Evolutionary conservation across 768 basidiomycete genomes (phyloP).

Genomic region (Imleria badia): DNA sequence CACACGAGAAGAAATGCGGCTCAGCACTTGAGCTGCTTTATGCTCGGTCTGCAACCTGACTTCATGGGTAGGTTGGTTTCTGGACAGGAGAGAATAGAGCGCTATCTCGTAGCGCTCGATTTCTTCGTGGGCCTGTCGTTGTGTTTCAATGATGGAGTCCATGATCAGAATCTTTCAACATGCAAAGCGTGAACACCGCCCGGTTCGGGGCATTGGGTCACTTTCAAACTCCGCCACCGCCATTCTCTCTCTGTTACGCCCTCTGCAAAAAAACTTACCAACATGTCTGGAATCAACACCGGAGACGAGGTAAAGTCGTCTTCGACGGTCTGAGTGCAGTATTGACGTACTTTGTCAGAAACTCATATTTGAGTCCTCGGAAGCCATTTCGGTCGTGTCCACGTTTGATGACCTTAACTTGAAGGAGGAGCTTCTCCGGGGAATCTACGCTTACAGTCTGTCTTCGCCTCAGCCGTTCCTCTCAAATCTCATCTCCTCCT

Average conservation of each 20-base stretch:
- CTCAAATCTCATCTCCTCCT: conserved; percentile 2
- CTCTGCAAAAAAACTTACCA: conserved; percentile 33
- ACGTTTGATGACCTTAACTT: conserved; percentile 89
- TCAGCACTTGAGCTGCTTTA: conserved; percentile 86
- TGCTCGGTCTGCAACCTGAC: conserved; percentile 74
- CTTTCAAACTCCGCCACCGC: conserved; percentile 57
- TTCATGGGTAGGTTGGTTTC: conserved; percentile 63
- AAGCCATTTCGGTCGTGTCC: conserved; percentile 84
- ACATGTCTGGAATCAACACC: conserved; percentile 80
- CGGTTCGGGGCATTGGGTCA: background rate
- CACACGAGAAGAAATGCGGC: conserved; percentile 73
- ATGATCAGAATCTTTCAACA: conserved; percentile 46
- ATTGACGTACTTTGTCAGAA: conserved; percentile 46
- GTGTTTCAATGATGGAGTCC: conserved; percentile 94
- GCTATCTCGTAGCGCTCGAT: conserved; percentile 89
- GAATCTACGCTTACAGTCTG: conserved; percentile 97
- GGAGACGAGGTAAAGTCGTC: conserved; percentile 73
- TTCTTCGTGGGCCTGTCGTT: conserved; percentile 95
- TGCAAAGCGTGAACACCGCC: background rate
- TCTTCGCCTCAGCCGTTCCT: conserved; percentile 8
- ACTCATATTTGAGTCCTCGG: conserved; percentile 94
- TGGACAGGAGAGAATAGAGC: conserved; percentile 78
- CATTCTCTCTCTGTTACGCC: conserved; percentile 34
- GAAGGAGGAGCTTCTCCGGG: conserved; percentile 93
- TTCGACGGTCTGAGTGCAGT: conserved; percentile 7